phyloP scores from a whole-genome alignment of 768 basidiomycete species.

The Dacryopinax primogenitus region DNA sequence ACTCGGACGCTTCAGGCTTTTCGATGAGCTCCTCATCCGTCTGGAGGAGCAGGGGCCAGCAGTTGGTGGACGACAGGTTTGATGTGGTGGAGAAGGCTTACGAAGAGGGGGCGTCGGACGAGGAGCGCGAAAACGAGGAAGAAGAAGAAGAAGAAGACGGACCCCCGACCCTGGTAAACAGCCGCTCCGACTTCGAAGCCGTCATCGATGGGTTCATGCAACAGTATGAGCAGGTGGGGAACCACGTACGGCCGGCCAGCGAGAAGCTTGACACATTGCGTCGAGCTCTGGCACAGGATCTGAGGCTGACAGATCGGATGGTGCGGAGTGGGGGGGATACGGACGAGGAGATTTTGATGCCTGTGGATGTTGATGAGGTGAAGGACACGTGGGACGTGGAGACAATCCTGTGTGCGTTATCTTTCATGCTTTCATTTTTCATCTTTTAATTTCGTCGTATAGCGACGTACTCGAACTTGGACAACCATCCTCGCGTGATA shows the following conservation, averaged over 20 bases:
- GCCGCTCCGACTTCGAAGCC: conserved; percentile 74
- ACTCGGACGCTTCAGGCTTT: conserved; percentile 80
- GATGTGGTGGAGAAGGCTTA: conserved; percentile 85
- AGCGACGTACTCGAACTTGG: conserved; percentile 96
- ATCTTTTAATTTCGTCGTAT: conserved; percentile 6
- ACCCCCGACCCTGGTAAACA: conserved; percentile 61
- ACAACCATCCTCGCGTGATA: conserved; percentile 90
- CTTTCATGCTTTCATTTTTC: not conserved
- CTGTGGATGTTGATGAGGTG: conserved; percentile 48
- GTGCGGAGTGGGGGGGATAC: conserved; percentile 32
- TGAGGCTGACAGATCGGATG: conserved; percentile 35
- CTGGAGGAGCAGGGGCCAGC: conserved; percentile 79
- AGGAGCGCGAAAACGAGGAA: conserved; percentile 33
- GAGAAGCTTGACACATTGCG: conserved; percentile 75
- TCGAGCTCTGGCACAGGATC: conserved; percentile 58
- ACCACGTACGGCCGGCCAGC: conserved; percentile 58
- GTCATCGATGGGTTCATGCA: conserved; percentile 92
- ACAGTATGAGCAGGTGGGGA: conserved; percentile 76
- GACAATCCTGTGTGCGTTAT: conserved; percentile 69
- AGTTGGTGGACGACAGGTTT: conserved; percentile 83
- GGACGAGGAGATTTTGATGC: conserved; percentile 33
- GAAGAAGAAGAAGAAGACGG: conserved; percentile 40
- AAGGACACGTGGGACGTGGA: conserved; percentile 85
- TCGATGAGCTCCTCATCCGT: conserved; percentile 96
- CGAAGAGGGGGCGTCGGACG: conserved; percentile 42